Base-by-base conservation (phyloP, 257 asterid genomes). In the Lantana camara region DNA sequence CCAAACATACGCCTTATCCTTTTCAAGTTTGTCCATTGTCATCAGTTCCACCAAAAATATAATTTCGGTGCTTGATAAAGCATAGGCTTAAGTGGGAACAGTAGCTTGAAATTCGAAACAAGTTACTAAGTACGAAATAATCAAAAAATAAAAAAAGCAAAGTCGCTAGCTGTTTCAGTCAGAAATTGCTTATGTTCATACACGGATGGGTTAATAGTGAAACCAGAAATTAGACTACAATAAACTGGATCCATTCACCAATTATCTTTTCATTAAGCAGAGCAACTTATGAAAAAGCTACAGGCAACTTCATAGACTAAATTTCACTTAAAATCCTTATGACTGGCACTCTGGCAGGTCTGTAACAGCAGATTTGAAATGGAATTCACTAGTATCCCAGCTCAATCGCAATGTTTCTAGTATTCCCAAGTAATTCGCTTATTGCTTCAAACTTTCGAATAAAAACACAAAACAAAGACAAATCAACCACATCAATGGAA, bases 81-180 rank as follows among this genome's bases (percentile, higher is more conserved):
- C 68, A 63, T 63, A 15, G 37, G 9, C 0, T 11, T 19, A 40
- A 17, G 48, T n/a, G 17, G 51, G 29, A 23, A 61, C 17, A 52
- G 41, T 12, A n/a, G 52, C 70, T 51, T 12, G 1, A n/a, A n/a
- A n/a, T n/a, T n/a, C n/a, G n/a, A 17, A 61, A 19, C 35, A 62
- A 34, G 22, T 49, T 48, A 23, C 11, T 51, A n/a, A 13, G 29
- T 11, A 21, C 40, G 53, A 40, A 2, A 58, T 14, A 12, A 27
- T 22, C 23, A 57, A 63, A n/a, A n/a, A n/a, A 24, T 19, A 63
- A 4, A 60, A 37, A 60, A 46, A 34, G 23, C 12, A 21, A 37
- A 64, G 48, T 48, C 5, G 34, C 46, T n/a, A 49, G 59, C 35
- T 48, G 22, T 20, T 41, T 47, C 5, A 2, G 2, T 3, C n/a